Evolutionary conservation across 371 early-diverging fungal genomes (phyloP).

Genomic region (Actinomortierella wolfii): DNA sequence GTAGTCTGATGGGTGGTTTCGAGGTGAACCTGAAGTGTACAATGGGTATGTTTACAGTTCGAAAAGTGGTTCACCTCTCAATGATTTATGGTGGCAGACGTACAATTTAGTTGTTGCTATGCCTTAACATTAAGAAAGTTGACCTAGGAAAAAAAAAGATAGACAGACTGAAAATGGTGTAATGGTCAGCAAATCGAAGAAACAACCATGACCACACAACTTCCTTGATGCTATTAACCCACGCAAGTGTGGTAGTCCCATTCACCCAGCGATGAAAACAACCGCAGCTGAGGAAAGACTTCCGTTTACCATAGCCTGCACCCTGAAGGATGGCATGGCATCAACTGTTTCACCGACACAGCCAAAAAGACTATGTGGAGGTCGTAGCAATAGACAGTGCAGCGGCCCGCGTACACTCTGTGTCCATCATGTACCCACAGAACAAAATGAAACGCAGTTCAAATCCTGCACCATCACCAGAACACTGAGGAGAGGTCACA

Average conservation of each 20-base stretch:
- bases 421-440: slow-evolving; percentile 28
- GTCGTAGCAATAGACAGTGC: slow-evolving; percentile 20
- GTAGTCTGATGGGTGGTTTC: too few relatives aligned
- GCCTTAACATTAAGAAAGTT: too few relatives aligned
- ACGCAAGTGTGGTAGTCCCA: slow-evolving; percentile 20
- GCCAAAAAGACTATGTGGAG: slow-evolving; percentile 20
- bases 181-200: slow-evolving; percentile 26
- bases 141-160: too few relatives aligned
- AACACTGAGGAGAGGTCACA: slow-evolving; percentile 29
- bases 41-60: too few relatives aligned
- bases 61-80: too few relatives aligned
- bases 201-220: slow-evolving; percentile 22
- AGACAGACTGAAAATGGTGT: slow-evolving; percentile 13
- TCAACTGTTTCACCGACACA: slow-evolving; percentile 18
- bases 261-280: slow-evolving; percentile 31
- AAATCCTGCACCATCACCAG: slow-evolving; percentile 13
- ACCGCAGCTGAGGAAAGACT: slow-evolving; percentile 28
- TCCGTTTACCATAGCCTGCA: slow-evolving; percentile 19
- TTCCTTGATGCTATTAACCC: slow-evolving; percentile 34
- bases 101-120: too few relatives aligned
- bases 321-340: slow-evolving; percentile 4
- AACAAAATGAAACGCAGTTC: slow-evolving; percentile 26
- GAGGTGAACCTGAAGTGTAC: too few relatives aligned
- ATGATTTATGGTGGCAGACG: too few relatives aligned
- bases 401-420: slow-evolving; percentile 19